Evolutionary conservation across 73 alveolate genomes (phyloP).

Genomic region (Paramecium primaurelia): DNA sequence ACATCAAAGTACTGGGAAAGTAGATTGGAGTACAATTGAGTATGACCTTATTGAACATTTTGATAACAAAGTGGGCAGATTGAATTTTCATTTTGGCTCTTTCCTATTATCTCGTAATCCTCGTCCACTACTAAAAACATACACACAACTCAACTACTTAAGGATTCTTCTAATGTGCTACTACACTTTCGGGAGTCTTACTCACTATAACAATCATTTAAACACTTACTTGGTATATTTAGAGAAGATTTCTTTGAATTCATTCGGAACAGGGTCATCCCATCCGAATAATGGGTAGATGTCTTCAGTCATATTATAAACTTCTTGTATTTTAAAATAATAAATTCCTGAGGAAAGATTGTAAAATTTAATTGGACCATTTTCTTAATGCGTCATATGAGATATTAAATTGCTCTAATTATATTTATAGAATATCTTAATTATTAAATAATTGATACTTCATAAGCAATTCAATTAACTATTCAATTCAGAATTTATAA

Average conservation of each 20-base stretch:
- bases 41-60: not conserved
- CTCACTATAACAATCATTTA: not conserved
- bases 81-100: not conserved
- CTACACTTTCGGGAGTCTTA: conserved; percentile 24
- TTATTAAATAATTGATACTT: no score
- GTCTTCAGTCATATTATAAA: not conserved
- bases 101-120: conserved; percentile 35
- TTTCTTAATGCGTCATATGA: not conserved
- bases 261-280: conserved; percentile 37
- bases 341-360: not conserved
- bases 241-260: not conserved
- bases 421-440: not conserved
- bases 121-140: conserved; percentile 22
- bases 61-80: conserved; percentile 24
- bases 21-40: not conserved
- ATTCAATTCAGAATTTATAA: no score
- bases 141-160: not conserved
- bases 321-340: not conserved
- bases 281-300: conserved; percentile 22
- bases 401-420: not conserved
- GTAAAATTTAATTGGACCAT: not conserved
- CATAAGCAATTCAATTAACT: not conserved
- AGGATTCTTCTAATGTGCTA: not conserved
- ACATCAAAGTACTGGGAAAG: not conserved
- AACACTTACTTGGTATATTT: not conserved